Evolutionary conservation across 2,329 filamentous ascomycete genomes (phyloP), one percentile per base, ranked within the genome.

Genomic region (Talaromyces sp.): DNA sequence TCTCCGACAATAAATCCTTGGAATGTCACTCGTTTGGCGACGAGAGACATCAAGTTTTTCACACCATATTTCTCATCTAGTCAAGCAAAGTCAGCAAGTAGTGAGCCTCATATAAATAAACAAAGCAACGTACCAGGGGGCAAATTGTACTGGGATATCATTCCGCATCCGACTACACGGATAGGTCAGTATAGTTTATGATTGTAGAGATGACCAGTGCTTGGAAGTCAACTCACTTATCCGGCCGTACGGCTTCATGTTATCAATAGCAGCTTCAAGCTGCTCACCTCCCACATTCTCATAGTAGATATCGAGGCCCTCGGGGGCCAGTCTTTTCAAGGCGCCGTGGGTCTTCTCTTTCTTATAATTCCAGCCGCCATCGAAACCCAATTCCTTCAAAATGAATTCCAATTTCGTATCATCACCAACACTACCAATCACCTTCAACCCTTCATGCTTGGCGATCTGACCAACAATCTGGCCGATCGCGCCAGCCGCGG

Each of bases 361-460:
- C 83, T 95, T 94, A 82, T 96, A 96, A 81, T 96, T 95, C 69
- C 93, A 95, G 8, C 87, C 91, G 14, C 75, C 83, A 69, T 92
- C 88, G 71, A 92, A 92, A 28, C 82, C 81, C 34, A 92, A 82
- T 57, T 89, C 86, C 58, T 89, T 86, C 61, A 74, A 79, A 73
- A 92, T 89, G 74, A 87, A 95, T 23, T 89, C 85, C 27, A 92
- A 81, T 81, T 96, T 96, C 71, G 89, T 87, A 70, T 93, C 88
- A 30, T 86, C 86, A 2, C 92, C 91, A 8, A 92, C 91, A 57
- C 87, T 90, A 16, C 91, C 91, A 65, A 95, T 88, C 47, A 95
- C 91, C 50, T 77, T 87, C 61, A 95, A 76, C 2, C 91, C 91
- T 75, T 93, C 88, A 64, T 87, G 85, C 83, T 94, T 94, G 64